Evolutionary conservation across 108 stramenopile species (phyloP).

Genomic region (Cyclotella atomus): DNA sequence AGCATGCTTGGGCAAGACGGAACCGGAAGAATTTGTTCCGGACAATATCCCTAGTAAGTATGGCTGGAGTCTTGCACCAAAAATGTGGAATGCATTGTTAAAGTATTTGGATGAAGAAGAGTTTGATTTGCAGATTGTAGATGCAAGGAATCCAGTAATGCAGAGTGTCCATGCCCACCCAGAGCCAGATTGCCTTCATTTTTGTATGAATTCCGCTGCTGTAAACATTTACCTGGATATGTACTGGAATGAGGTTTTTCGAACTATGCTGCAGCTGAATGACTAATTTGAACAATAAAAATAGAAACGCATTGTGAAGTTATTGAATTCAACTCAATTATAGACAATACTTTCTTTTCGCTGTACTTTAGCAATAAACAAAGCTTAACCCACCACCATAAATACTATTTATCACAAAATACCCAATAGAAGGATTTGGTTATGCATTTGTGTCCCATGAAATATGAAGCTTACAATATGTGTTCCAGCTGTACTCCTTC

Average conservation of each 20-base stretch:
- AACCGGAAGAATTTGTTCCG: not conserved
- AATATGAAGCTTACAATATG: too few species aligned
- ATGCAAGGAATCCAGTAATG: conserved; percentile 24
- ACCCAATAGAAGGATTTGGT: too few species aligned
- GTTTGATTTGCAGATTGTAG: conserved; percentile 12
- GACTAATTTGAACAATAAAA: too few species aligned
- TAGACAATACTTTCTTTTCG: too few species aligned
- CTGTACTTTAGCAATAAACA: too few species aligned
- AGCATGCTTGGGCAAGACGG: not conserved
- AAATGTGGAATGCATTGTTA: conserved; percentile 1
- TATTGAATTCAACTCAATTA: too few species aligned
- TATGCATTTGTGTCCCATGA: too few species aligned
- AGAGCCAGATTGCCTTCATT: conserved; percentile 16
- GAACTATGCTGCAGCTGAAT: not conserved
- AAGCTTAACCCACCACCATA: too few species aligned
- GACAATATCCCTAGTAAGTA: not conserved
- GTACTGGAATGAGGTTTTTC: conserved; percentile 29
- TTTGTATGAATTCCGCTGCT: conserved; percentile 33
- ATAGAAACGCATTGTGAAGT: too few species aligned
- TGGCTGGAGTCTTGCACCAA: conserved; percentile 1
- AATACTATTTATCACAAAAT: too few species aligned
- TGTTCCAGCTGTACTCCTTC: too few species aligned
- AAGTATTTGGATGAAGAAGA: not conserved
- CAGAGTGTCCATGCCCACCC: conserved; percentile 37
- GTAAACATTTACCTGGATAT: conserved; percentile 33